Evolutionary conservation across 768 basidiomycete species (phyloP), one percentile per base, ranked within the genome.

Genomic region (Naganishia friedmannii): DNA sequence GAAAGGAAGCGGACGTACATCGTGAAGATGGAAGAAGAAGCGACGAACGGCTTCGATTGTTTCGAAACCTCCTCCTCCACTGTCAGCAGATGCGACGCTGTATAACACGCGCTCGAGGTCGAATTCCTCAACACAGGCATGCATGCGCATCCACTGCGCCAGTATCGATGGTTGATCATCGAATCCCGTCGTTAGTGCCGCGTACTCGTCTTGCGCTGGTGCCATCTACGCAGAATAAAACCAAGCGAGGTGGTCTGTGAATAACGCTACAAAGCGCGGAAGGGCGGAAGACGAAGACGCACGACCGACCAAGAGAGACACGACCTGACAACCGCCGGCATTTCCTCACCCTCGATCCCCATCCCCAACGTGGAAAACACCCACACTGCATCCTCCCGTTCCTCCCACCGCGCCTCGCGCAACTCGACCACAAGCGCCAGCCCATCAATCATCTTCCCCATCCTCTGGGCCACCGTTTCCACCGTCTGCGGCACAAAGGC

Each of bases 251-350:
- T 37, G 34, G 34, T 37, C 34, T 37, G 6, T 4, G 34, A 37
- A 4, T n/a, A n/a, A 12, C 34, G 34, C 34, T 42, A 13, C 2
- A 42, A 42, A 8, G 23, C 9, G 12, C 10, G 37, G 46, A 46
- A 3, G 42, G 1, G 19, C 1, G 45, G 15, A 15, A 46, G 45
- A 17, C 3, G 45, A n/a, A 29, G 32, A 63, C 60, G 23, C 19
- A 63, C 60, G n/a, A 63, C 34, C 42, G 60, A 63, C 60, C 60
- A 63, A 10, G 60, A 42, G 15, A 63, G 39, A 45, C 60, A 63
- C 2, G 60, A 63, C 28, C 60, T 42, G 7, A 42, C 42, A 9
- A 63, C 60, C 60, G 42, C 60, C 8, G 60, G 42, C 37, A 9
- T 26, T 42, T 34, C 37, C 17, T 23, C 31, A 3, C 17, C 34